These are phyloP conservation scores for Zalerion maritima DNA, from an alignment of 495 filamentous ascomycete species.

Conservation along the genomic window DNA sequence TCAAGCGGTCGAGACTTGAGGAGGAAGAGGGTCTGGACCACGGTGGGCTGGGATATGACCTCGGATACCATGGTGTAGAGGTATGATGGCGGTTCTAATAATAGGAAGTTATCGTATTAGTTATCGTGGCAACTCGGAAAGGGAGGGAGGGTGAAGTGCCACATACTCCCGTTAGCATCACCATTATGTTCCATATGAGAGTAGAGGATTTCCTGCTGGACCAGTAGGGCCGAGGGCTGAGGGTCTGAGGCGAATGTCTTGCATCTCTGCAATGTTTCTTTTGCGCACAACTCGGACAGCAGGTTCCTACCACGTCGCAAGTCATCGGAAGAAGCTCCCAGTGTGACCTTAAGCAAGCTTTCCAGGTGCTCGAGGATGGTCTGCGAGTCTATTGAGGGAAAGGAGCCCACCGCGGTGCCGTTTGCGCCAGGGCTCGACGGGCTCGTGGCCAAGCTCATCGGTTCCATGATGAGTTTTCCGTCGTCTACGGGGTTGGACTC, in stretches of 20 bases:
- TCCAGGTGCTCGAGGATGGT: slow-evolving; percentile 64
- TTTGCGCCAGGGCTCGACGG: slow-evolving; percentile 25
- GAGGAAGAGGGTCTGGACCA: slow-evolving; percentile 70
- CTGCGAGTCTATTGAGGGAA: slow-evolving; percentile 31
- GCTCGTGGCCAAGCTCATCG: slow-evolving; percentile 25
- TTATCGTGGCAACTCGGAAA: slow-evolving; percentile 7
- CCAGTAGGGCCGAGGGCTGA: slow-evolving; percentile 76
- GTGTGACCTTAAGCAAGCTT: slow-evolving; percentile 63
- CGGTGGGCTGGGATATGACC: slow-evolving; percentile 61
- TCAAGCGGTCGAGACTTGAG: slow-evolving; percentile 89
- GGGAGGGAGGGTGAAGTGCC: neutral
- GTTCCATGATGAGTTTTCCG: slow-evolving; percentile 29
- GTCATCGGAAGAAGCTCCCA: slow-evolving; percentile 71
- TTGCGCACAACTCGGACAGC: slow-evolving; percentile 51
- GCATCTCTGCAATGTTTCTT: slow-evolving; percentile 75
- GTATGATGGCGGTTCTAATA: slow-evolving; percentile 32
- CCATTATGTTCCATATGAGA: slow-evolving; percentile 22
- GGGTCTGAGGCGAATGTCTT: slow-evolving; percentile 77
- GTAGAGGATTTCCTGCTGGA: slow-evolving; percentile 62
- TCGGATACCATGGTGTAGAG: slow-evolving; percentile 69
- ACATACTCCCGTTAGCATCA: slow-evolving; percentile 16
- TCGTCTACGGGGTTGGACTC: slow-evolving; percentile 7
- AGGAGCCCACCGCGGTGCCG: slow-evolving; percentile 26
- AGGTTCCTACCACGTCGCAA: slow-evolving; percentile 69
- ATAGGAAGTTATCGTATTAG: slow-evolving; percentile 9